Conservation (phyloP, 495 filamentous ascomycete genomes). For the Parachaetomium inaequale region DNA sequence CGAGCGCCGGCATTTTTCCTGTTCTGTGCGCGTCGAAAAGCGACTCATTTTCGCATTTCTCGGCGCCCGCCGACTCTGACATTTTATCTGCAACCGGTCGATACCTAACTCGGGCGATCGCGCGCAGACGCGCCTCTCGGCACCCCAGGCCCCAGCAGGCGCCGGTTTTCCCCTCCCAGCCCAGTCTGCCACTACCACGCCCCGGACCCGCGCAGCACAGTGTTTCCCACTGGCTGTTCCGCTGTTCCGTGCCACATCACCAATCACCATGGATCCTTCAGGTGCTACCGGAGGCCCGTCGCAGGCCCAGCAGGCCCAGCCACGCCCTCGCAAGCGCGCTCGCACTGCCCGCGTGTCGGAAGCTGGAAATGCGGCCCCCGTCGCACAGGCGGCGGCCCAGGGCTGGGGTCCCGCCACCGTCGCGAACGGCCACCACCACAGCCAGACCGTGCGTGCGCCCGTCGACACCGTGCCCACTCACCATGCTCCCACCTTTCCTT, state of each 20-base stretch:
- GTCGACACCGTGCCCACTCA: slow-evolving; percentile 33
- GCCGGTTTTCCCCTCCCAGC: not conserved
- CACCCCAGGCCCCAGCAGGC: not conserved
- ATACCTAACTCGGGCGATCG: slow-evolving; percentile 12
- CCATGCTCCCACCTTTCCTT: slow-evolving; percentile 28
- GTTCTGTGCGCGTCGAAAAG: not conserved
- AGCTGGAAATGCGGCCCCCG: slow-evolving; percentile 29
- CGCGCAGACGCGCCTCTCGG: slow-evolving; percentile 16
- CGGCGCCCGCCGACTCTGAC: not conserved
- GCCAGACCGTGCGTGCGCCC: slow-evolving; percentile 32
- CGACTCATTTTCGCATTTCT: not conserved
- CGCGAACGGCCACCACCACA: slow-evolving; percentile 18
- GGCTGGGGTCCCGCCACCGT: slow-evolving; percentile 25
- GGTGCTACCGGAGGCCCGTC: slow-evolving; percentile 22
- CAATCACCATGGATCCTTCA: slow-evolving; percentile 24
- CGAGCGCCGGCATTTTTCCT: not conserved
- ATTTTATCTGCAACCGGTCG: slow-evolving; percentile 5
- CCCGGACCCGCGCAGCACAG: slow-evolving; percentile 14
- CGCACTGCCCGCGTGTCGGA: slow-evolving; percentile 28
- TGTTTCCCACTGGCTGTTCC: slow-evolving; percentile 18
- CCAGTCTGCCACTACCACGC: not conserved
- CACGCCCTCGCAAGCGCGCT: slow-evolving; percentile 31
- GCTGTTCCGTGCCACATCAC: slow-evolving; percentile 8
- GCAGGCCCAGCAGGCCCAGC: slow-evolving; percentile 29
- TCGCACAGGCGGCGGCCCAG: slow-evolving; percentile 16